Conservation (phyloP, 2,329 filamentous ascomycete genomes). For the Pleoardoris graminearum region DNA sequence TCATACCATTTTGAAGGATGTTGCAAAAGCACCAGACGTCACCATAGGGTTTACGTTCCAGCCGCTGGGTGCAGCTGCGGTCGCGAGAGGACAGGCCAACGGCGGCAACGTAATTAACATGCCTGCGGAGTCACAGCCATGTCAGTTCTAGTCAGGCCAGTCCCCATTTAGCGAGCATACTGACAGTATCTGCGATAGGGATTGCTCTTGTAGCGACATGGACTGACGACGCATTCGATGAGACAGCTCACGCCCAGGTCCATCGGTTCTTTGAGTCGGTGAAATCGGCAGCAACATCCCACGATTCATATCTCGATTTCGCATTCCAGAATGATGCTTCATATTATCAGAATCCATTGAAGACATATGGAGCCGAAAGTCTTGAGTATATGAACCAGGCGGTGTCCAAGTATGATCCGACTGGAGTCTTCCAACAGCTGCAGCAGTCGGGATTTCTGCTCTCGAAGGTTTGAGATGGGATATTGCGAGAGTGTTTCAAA, state of each 20-base stretch:
- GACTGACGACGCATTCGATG: background rate
- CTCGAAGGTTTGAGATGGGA: background rate
- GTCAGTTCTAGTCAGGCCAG: too few relatives aligned
- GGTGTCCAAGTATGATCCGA: constrained; percentile 14
- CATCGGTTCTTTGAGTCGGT: background rate
- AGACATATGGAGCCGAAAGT: constrained; percentile 10
- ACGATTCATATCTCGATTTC: background rate
- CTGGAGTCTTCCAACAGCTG: constrained; percentile 15
- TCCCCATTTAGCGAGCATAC: too few relatives aligned
- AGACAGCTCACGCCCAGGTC: background rate
- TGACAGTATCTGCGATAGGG: background rate
- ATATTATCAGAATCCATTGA: constrained; percentile 8
- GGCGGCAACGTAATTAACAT: too few relatives aligned
- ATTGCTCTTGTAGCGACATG: background rate
- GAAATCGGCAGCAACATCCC: background rate
- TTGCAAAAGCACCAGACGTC: too few relatives aligned
- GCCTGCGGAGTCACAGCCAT: too few relatives aligned
- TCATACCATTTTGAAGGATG: too few relatives aligned
- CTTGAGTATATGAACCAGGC: constrained; percentile 6
- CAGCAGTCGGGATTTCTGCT: constrained; percentile 2
- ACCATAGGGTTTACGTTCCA: too few relatives aligned
- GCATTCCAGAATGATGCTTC: constrained; percentile 9
- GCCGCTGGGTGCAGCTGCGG: too few relatives aligned
- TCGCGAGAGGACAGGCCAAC: too few relatives aligned
- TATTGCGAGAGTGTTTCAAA: too few relatives aligned